Evolutionary conservation across 1,284 basidiomycete species (phyloP).

Genomic region (Sparassis latifolia): DNA sequence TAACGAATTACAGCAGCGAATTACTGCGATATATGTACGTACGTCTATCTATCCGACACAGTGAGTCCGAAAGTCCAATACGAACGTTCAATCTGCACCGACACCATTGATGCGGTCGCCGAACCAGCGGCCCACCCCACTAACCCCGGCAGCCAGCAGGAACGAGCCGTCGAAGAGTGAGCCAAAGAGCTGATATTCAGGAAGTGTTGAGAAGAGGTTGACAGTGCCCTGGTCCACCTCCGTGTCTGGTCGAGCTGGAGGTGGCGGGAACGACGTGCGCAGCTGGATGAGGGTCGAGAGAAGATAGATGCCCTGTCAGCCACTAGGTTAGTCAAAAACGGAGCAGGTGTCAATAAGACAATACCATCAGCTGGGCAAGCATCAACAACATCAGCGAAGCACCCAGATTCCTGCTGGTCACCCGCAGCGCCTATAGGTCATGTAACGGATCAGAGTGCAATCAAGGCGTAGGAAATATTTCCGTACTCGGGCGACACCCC

Average conservation of each 20-base stretch:
- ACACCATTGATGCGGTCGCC: conserved; percentile 18
- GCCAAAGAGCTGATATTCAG: conserved; percentile 67
- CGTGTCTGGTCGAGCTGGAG: conserved; percentile 21
- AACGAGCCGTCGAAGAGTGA: conserved; percentile 68
- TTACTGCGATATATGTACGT: too few species aligned
- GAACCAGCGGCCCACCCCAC: conserved; percentile 45
- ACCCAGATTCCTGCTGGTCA: conserved; percentile 60
- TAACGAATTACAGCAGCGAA: too few species aligned
- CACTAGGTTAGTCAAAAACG: neutral
- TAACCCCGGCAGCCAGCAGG: conserved; percentile 45
- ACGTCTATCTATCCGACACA: neutral
- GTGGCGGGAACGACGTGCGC: conserved; percentile 67
- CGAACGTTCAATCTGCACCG: neutral
- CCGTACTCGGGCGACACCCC: conserved; percentile 57
- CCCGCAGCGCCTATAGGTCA: conserved; percentile 42
- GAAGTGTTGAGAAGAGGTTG: conserved; percentile 70
- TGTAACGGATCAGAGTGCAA: neutral
- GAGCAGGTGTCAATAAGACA: conserved; percentile 13
- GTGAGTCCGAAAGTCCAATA: neutral
- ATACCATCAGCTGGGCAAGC: conserved; percentile 73
- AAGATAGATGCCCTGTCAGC: conserved; percentile 62
- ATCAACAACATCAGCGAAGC: conserved; percentile 68
- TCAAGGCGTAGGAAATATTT: neutral
- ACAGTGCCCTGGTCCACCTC: conserved; percentile 18
- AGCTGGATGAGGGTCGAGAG: conserved; percentile 73